Conservation (phyloP, 768 basidiomycete genomes). For the Suillus bovinus region DNA sequence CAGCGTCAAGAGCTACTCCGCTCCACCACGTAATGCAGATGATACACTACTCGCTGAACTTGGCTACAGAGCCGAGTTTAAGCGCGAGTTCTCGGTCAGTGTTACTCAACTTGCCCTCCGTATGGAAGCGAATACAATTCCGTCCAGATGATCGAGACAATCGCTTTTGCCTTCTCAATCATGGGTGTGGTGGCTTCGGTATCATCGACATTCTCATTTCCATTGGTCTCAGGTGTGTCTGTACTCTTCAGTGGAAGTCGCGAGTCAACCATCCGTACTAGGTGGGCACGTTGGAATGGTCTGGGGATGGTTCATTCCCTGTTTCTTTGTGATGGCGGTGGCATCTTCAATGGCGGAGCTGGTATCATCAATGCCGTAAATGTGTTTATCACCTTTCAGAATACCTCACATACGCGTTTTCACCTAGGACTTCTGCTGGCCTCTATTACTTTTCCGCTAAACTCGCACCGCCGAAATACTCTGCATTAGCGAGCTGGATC, state of each 20-base stretch:
- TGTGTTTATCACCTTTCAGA: background rate
- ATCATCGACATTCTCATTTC: slow-evolving; percentile 65
- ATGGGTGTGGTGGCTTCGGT: slow-evolving; percentile 76
- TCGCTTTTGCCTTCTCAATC: slow-evolving; percentile 67
- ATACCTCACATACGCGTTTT: background rate
- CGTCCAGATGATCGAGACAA: slow-evolving; percentile 54
- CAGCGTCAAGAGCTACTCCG: slow-evolving; percentile 16
- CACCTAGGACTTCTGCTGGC: slow-evolving; percentile 68
- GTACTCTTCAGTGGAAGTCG: background rate
- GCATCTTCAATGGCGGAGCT: slow-evolving; percentile 76
- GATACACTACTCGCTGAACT: slow-evolving; percentile 60
- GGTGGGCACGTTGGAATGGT: slow-evolving; percentile 80
- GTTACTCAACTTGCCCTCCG: slow-evolving; percentile 13
- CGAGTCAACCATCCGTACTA: slow-evolving; percentile 19
- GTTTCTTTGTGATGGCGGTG: slow-evolving; percentile 64
- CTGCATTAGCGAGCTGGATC: slow-evolving; percentile 66
- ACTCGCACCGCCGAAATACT: slow-evolving; percentile 60
- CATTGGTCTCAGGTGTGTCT: slow-evolving; percentile 55
- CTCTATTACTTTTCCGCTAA: slow-evolving; percentile 80
- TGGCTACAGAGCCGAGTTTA: slow-evolving; percentile 74
- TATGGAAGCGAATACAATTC: background rate
- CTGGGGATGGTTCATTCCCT: slow-evolving; percentile 76
- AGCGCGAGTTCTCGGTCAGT: slow-evolving; percentile 69
- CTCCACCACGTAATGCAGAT: slow-evolving; percentile 44
- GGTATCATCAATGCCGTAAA: slow-evolving; percentile 73